These are phyloP conservation scores for Paecilomyces formosus DNA, from an alignment of 2,329 filamentous ascomycete species.

Conservation along the genomic window DNA sequence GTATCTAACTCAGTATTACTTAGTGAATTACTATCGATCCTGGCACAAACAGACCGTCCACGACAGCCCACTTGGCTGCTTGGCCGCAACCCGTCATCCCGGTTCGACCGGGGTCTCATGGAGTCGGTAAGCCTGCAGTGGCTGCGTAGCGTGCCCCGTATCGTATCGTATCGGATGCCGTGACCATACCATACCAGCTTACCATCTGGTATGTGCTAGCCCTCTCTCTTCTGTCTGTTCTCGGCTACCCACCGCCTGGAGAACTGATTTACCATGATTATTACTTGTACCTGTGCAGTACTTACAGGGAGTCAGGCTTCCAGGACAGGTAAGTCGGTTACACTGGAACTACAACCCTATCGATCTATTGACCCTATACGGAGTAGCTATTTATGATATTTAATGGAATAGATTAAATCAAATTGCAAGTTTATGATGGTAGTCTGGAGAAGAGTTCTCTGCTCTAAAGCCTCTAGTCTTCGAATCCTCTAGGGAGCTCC, in stretches of 20 bases:
- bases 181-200: background rate
- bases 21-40: background rate
- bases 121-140: background rate
- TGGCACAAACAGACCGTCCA: slow-evolving; percentile 9
- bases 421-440: no score
- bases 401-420: no score
- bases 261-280: no score
- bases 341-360: background rate
- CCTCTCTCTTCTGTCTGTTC: background rate
- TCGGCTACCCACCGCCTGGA: background rate
- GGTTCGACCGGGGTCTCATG: slow-evolving; percentile 17
- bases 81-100: slow-evolving; percentile 18
- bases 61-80: slow-evolving; percentile 19
- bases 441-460: no score
- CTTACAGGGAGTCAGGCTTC: no score
- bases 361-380: no score
- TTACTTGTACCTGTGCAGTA: no score
- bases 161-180: background rate
- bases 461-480: no score
- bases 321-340: background rate
- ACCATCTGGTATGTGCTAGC: background rate
- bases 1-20: no score
- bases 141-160: background rate
- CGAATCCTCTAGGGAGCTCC: background rate
- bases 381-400: no score